Evolutionary conservation across 768 basidiomycete genomes (phyloP), one percentile per base, ranked within the genome.

Genomic region (Mycena kentingensis): DNA sequence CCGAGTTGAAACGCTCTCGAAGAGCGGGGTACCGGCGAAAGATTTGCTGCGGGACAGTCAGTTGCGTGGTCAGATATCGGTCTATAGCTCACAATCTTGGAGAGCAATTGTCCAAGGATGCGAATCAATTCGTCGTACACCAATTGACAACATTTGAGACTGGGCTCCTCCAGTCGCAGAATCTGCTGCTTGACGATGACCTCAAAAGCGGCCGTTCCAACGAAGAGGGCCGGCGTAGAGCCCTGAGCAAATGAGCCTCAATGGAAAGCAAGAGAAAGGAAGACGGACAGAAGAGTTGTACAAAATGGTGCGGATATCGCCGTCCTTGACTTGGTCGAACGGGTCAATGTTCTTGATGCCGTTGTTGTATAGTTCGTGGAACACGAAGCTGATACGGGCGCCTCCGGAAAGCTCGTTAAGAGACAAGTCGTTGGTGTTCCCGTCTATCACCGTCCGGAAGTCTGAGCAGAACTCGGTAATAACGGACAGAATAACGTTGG

Each of bases 121-220:
- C 97, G 85, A 65, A 98, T 97, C 34, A 99, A 82, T 66, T 98
- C 97, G 63, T 98, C 97, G 59, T 98, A 98, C 3, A 99, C 91
- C 53, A 98, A 77, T 58, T 94, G 87, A 65, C 93, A 96, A 64
- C 97, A 98, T 67, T 95, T 95, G 61, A 98, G 71, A 58, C 82
- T 77, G 12, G 97, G 97, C 6, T 98, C 97, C 67, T 98, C 97
- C 47, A 99, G 73, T 35, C 97, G 83, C 71, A 94, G 90, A 71
- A 99, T 99, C 72, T 99, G 97, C 68, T 98, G 93, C 76, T 98
- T 99, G 62, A 98, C 93, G 61, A 99, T 98, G 54, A 95, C 92
- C 64, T 99, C 97, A 63, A 99, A 99, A 6, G 96, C 97, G 52
- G 90, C 86, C 0, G 97, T 96, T 18, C 96, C 94, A 44, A 99